phyloP scores from a whole-genome alignment of 352 stramenopile species.

The Phytophthora chlamydospora region DNA sequence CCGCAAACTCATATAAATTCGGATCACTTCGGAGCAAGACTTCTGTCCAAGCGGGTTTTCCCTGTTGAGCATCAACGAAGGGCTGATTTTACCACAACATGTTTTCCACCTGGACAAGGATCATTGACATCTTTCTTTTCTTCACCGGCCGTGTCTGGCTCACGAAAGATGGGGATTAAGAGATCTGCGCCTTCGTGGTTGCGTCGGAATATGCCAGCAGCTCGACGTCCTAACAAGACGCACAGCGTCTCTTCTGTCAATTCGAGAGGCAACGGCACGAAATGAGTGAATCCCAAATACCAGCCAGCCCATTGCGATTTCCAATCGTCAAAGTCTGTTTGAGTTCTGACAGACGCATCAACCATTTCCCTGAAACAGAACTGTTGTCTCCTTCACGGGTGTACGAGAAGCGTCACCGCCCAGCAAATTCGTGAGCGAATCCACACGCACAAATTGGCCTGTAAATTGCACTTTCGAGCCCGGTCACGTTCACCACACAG shows the following conservation, averaged over 20 bases:
- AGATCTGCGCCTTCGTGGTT: background rate
- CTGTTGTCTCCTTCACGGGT: background rate
- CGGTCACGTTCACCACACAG: background rate
- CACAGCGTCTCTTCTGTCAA: slow-evolving; percentile 7
- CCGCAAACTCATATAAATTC: no score
- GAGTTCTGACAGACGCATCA: background rate
- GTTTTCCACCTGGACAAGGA: no score
- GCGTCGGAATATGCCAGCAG: background rate
- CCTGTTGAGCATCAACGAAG: no score
- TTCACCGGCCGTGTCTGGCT: no score
- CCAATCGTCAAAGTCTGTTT: background rate
- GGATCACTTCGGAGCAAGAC: no score
- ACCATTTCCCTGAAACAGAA: background rate
- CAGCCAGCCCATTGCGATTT: background rate
- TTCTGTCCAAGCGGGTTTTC: no score
- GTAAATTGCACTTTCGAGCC: background rate
- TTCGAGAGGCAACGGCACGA: background rate
- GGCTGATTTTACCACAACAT: no score
- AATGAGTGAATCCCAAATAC: slow-evolving; percentile 6
- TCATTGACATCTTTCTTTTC: no score
- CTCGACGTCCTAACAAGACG: slow-evolving; percentile 1
- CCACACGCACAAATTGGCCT: background rate
- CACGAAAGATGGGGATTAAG: no score
- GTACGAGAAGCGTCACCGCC: no score
- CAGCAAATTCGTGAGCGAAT: background rate